Evolutionary conservation across 2,329 filamentous ascomycete species (phyloP), one percentile per base, ranked within the genome.

Genomic region (Akanthomyces uredinophilus): DNA sequence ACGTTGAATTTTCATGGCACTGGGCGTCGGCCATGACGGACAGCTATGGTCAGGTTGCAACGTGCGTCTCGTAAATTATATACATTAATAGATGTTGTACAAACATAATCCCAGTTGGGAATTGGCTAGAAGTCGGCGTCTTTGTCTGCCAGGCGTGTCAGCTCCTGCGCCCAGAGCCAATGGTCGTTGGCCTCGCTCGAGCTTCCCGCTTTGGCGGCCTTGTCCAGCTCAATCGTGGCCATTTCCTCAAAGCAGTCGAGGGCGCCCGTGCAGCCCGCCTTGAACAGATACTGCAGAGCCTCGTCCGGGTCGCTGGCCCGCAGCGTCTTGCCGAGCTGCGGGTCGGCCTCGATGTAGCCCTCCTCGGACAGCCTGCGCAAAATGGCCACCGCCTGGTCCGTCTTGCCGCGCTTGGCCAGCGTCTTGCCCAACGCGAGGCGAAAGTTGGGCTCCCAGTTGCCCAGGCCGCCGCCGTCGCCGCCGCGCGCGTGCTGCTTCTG

Each of bases 91-190:
- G 24, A 44, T 60, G 35, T 56, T 55, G 32, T 52, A 55, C 41
- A 49, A 43, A 22, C 11, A 29, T 18, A 50, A 4, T 14, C 5
- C 57, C 73, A 72, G 64, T 69, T 68, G 54, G 69, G 66, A 41
- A 73, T 65, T 64, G 16, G 18, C 64, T 56, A 75, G 47, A 68
- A 66, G 51, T 65, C 64, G 14, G 53, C 66, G 13, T 61, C 65
- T 4, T 53, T 44, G 53, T 74, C 68, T 3, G 69, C 72, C 44
- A 76, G 60, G 20, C 68, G 69, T n/a, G 71, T 67, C 70, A 73
- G 75, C 64, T 76, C 73, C 66, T 69, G 64, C 13, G 71, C 73
- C 74, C 72, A 75, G 6, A 65, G 66, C 22, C 64, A 54, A 16
- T 66, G 64, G 2, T 73, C 66, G 37, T 65, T 66, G 41, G 56